Percentiles rank a stretch among this genome's conserved stretches.
Evolutionary conservation across 768 basidiomycete genomes (phyloP).

Genomic region (Leccinum pellstonianum): DNA sequence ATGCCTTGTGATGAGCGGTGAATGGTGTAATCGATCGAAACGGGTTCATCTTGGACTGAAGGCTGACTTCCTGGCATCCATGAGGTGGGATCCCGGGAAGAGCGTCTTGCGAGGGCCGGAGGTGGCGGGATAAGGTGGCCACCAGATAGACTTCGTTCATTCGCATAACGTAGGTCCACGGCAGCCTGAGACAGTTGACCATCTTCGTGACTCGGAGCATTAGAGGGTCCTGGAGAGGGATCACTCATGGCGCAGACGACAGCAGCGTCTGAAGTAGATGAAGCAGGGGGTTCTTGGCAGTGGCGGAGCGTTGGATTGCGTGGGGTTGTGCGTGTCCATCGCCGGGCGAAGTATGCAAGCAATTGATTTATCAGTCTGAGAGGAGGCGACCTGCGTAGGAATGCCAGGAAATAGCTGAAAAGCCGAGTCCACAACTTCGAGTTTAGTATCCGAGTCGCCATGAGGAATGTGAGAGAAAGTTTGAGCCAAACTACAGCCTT

Average conservation of each 20-base stretch:
- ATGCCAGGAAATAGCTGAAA: not conserved
- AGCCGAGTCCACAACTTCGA: not conserved
- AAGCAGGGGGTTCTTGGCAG: not conserved
- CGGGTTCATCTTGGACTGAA: not conserved
- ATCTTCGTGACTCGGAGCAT: not conserved
- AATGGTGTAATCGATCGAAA: not conserved
- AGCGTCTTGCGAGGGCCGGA: not conserved
- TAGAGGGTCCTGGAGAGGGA: constrained; percentile 3
- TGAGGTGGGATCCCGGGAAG: not conserved
- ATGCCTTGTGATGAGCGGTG: not conserved
- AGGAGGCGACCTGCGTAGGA: not conserved
- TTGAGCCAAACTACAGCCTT: too few relatives aligned
- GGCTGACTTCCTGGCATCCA: not conserved
- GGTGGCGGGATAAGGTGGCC: not conserved
- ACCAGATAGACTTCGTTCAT: not conserved
- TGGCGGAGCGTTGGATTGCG: not conserved
- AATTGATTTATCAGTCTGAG: constrained; percentile 1
- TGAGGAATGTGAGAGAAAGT: not conserved
- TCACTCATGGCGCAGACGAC: constrained; percentile 17
- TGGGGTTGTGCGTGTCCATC: not conserved
- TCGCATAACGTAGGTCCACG: not conserved
- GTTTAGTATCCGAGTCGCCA: not conserved
- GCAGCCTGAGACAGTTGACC: constrained; percentile 8
- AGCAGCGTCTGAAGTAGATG: not conserved
- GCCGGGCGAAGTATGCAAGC: not conserved